Evolutionary conservation across 306 rosid genomes (phyloP).

Genomic region (Rosa lucieae): DNA sequence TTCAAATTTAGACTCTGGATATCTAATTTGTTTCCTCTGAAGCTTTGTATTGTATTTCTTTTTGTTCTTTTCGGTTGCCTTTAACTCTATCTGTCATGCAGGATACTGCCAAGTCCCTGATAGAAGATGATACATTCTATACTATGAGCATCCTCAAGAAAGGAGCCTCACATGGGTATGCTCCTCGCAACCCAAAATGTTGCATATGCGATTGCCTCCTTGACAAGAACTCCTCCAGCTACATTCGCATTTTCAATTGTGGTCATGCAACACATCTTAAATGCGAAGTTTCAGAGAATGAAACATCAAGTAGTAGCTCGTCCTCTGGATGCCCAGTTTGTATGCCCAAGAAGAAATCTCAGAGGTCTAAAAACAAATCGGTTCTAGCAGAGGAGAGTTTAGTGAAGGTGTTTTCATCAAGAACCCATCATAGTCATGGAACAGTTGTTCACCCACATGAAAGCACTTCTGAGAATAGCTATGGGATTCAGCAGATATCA

Average conservation of each 20-base stretch:
- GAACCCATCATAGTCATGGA: slow-evolving; percentile 54
- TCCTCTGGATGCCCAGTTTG: slow-evolving; percentile 89
- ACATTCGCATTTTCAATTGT: slow-evolving; percentile 81
- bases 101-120: slow-evolving; percentile 95
- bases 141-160: slow-evolving; percentile 90
- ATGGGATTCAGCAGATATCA: slow-evolving; percentile 70
- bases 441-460: slow-evolving; percentile 56
- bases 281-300: slow-evolving; percentile 72
- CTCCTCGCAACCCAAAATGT: slow-evolving; percentile 68
- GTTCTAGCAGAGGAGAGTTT: slow-evolving; percentile 54
- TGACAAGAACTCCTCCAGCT: slow-evolving; percentile 55
- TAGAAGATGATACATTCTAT: slow-evolving; percentile 92
- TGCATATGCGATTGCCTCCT: slow-evolving; percentile 74
- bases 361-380: slow-evolving; percentile 64
- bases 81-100: slow-evolving; percentile 24
- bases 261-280: slow-evolving; percentile 94
- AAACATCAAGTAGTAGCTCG: slow-evolving; percentile 44
- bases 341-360: slow-evolving; percentile 65
- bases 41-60: not conserved
- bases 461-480: slow-evolving; percentile 49
- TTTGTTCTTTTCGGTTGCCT: not conserved
- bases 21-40: not conserved
- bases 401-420: slow-evolving; percentile 48
- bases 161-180: slow-evolving; percentile 93
- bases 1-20: not conserved